Conservation (phyloP, 1,284 basidiomycete species). For the Malassezia slooffiae region DNA sequence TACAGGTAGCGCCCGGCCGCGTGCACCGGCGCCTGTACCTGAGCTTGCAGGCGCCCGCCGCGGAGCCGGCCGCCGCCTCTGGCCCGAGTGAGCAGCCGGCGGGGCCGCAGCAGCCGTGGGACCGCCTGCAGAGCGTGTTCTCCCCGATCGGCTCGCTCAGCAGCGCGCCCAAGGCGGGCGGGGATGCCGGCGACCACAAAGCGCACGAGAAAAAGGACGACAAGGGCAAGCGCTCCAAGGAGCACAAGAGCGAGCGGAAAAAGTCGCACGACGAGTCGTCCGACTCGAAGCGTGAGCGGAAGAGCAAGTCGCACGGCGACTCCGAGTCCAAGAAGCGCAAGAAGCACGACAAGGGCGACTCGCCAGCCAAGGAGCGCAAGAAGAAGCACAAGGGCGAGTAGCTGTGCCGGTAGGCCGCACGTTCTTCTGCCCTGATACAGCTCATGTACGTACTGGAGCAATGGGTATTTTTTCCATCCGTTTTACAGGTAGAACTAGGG, state of each 20-base stretch:
- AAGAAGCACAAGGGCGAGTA: slow-evolving; percentile 9
- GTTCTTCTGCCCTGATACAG: no score
- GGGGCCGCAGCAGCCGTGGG: slow-evolving; percentile 28
- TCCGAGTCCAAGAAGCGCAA: slow-evolving; percentile 22
- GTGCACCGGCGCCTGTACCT: slow-evolving; percentile 15
- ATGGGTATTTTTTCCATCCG: no score
- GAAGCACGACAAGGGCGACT: slow-evolving; percentile 14
- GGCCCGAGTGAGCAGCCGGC: slow-evolving; percentile 13
- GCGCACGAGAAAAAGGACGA: slow-evolving; percentile 7
- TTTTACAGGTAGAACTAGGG: no score
- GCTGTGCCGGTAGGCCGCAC: no score
- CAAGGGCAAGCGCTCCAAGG: slow-evolving; percentile 1
- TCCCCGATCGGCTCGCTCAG: slow-evolving; percentile 12
- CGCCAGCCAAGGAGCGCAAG: slow-evolving; percentile 6
- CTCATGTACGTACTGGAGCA: no score
- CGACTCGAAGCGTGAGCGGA: slow-evolving; percentile 18
- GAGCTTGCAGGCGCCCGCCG: slow-evolving; percentile 18
- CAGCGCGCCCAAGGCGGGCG: neutral
- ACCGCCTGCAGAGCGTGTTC: slow-evolving; percentile 23
- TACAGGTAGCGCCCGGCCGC: slow-evolving; percentile 6
- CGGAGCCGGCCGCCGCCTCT: slow-evolving; percentile 7
- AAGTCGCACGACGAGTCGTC: neutral
- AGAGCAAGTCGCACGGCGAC: slow-evolving; percentile 2
- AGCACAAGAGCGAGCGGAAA: slow-evolving; percentile 17
- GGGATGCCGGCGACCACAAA: neutral